Conservation (phyloP, 1,284 basidiomycete genomes). For the Agroathelia rolfsii region DNA sequence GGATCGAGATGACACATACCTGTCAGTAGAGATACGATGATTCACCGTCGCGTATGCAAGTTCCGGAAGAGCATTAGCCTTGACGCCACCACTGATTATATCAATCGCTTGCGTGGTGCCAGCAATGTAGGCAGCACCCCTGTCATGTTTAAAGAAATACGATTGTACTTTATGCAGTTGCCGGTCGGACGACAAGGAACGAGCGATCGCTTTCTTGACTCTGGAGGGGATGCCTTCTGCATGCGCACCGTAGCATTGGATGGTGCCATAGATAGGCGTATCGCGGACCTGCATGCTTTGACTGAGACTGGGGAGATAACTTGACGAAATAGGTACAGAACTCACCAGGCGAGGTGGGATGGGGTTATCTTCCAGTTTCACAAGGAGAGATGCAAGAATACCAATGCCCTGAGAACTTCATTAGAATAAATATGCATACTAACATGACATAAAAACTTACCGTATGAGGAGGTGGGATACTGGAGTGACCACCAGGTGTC, state of each 20-base stretch:
- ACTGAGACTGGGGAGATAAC: no score
- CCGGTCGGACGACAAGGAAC: no score
- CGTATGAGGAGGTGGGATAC: slow-evolving; percentile 50
- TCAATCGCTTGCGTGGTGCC: slow-evolving; percentile 67
- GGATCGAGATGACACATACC: slow-evolving; percentile 20
- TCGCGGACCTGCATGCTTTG: slow-evolving; percentile 25
- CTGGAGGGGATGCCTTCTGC: slow-evolving; percentile 18
- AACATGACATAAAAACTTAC: slow-evolving; percentile 17
- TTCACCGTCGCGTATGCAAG: slow-evolving; percentile 45
- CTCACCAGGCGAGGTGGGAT: slow-evolving; percentile 30
- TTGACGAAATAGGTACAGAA: slow-evolving; percentile 8
- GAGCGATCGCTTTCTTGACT: slow-evolving; percentile 19
- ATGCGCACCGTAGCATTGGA: slow-evolving; percentile 19
- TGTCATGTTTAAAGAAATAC: slow-evolving; percentile 24
- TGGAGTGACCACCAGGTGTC: slow-evolving; percentile 61
- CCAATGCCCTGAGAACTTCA: slow-evolving; percentile 43
- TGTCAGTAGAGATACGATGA: slow-evolving; percentile 45
- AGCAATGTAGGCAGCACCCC: slow-evolving; percentile 30
- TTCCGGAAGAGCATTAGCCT: slow-evolving; percentile 56
- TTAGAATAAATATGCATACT: not conserved
- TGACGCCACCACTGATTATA: slow-evolving; percentile 57
- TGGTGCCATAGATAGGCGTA: slow-evolving; percentile 31
- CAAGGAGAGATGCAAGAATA: slow-evolving; percentile 45
- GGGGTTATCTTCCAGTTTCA: slow-evolving; percentile 44
- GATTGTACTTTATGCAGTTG: slow-evolving; percentile 32